Evolutionary conservation across 225 moss, liverwort and hornwort species (phyloP).

Genomic region (Ulota crispa): DNA sequence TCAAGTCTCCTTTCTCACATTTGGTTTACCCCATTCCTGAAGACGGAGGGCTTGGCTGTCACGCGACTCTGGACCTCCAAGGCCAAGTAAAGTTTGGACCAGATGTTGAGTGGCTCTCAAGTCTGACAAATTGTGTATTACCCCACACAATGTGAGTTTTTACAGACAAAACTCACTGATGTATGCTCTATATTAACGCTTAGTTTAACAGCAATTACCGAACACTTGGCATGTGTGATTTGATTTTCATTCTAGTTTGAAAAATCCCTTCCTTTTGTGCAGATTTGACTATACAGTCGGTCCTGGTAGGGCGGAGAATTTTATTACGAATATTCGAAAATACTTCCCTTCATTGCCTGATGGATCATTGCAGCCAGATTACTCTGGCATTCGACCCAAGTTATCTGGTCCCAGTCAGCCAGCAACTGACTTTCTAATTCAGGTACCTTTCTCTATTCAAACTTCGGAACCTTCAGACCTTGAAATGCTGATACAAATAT

Average conservation of each 20-base stretch:
- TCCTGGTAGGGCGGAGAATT: conserved; percentile 60
- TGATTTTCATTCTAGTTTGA: neutral
- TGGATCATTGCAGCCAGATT: conserved; percentile 72
- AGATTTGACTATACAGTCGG: conserved; percentile 87
- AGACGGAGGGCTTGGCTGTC: conserved; percentile 91
- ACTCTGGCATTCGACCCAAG: conserved; percentile 93
- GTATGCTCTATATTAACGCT: neutral
- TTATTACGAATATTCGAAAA: conserved; percentile 73
- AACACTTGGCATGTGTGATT: neutral
- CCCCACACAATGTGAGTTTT: conserved; percentile 40
- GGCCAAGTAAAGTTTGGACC: conserved; percentile 90
- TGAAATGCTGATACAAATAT: neutral
- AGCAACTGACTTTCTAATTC: conserved; percentile 78
- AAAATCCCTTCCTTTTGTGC: conserved; percentile 20
- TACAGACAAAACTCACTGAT: neutral
- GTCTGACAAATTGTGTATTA: conserved; percentile 46
- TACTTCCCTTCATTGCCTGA: conserved; percentile 84
- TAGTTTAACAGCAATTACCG: neutral
- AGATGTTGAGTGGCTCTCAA: conserved; percentile 93
- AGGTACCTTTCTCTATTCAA: conserved; percentile 43
- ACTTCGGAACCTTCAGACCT: neutral
- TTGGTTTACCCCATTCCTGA: conserved; percentile 95
- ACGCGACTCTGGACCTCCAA: conserved; percentile 83
- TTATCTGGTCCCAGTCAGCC: conserved; percentile 74
- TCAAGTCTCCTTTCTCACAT: conserved; percentile 75